Evolutionary conservation across 192 early-diverging fungal species (phyloP).

Genomic region (Backusella westeae): DNA sequence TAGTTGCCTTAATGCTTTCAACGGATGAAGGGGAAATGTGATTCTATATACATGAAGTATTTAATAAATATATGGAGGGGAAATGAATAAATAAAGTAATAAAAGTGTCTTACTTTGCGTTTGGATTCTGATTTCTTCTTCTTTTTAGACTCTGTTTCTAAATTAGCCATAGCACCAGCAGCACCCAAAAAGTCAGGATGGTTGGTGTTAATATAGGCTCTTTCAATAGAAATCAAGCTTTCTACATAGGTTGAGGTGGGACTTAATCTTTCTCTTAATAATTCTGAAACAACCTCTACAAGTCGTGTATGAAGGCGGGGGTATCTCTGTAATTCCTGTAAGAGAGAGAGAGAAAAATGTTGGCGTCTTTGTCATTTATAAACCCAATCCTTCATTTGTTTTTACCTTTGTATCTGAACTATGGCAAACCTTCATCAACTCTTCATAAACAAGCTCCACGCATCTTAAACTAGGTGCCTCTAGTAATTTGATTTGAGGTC

Average conservation of each 20-base stretch:
- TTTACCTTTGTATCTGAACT: constrained; percentile 67
- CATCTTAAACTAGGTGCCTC: constrained; percentile 76
- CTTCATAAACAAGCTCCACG: constrained; percentile 82
- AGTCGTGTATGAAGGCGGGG: constrained; percentile 71
- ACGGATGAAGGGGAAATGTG: not conserved
- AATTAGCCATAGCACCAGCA: constrained; percentile 66
- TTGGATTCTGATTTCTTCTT: constrained; percentile 45
- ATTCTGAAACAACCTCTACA: constrained; percentile 74
- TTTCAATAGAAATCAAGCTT: constrained; percentile 79
- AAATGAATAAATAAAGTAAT: not conserved
- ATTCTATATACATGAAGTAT: not conserved
- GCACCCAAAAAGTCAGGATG: constrained; percentile 85
- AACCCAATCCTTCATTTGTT: not conserved
- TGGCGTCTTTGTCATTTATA: not conserved
- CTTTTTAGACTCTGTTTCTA: constrained; percentile 66
- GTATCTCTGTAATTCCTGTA: constrained; percentile 69
- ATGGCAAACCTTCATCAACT: constrained; percentile 78
- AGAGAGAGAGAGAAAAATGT: not conserved
- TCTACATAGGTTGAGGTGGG: constrained; percentile 76
- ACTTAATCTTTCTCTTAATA: constrained; percentile 70
- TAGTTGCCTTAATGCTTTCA: not conserved
- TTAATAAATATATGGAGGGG: not conserved
- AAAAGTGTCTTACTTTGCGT: constrained; percentile 11
- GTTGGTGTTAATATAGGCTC: constrained; percentile 84
- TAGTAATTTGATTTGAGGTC: constrained; percentile 74